Percentiles rank a stretch among this genome's conserved stretches.
phyloP scores from a whole-genome alignment of 768 basidiomycete species.

The Tulasnella sp. region DNA sequence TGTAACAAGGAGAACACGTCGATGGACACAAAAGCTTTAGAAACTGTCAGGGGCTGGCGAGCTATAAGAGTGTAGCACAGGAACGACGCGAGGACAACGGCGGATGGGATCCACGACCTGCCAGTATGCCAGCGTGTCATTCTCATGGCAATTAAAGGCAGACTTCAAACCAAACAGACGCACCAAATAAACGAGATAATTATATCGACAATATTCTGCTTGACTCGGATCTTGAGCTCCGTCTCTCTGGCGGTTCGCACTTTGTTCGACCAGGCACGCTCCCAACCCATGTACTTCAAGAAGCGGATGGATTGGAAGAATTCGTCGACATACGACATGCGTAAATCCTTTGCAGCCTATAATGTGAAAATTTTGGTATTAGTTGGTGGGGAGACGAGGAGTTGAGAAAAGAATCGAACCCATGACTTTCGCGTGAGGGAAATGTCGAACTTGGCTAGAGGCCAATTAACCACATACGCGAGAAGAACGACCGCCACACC shows the following conservation, averaged over 20 bases:
- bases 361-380: not conserved
- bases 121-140: not conserved
- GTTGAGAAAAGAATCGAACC: conserved; percentile 47
- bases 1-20: conserved; percentile 75
- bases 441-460: conserved; percentile 67
- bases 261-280: conserved; percentile 62
- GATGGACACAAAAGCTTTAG: conserved; percentile 79
- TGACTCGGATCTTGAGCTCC: conserved; percentile 70
- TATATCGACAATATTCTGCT: conserved; percentile 51
- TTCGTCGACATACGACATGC: conserved; percentile 76
- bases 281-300: conserved; percentile 78
- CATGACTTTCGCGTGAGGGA: conserved; percentile 39
- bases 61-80: conserved; percentile 69
- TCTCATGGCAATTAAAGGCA: not conserved
- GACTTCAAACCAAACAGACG: conserved; percentile 36
- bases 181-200: conserved; percentile 62
- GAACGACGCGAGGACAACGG: conserved; percentile 65
- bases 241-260: conserved; percentile 58
- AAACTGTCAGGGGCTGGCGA: conserved; percentile 67
- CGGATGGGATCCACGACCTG: conserved; percentile 76
- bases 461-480: conserved; percentile 52
- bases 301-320: conserved; percentile 74
- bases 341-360: conserved; percentile 57
- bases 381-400: conserved; percentile 10
- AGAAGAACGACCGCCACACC: conserved; percentile 68